These are phyloP conservation scores for Microthyrium microscopicum DNA, from an alignment of 2,329 filamentous ascomycete genomes.

Conservation along the genomic window DNA sequence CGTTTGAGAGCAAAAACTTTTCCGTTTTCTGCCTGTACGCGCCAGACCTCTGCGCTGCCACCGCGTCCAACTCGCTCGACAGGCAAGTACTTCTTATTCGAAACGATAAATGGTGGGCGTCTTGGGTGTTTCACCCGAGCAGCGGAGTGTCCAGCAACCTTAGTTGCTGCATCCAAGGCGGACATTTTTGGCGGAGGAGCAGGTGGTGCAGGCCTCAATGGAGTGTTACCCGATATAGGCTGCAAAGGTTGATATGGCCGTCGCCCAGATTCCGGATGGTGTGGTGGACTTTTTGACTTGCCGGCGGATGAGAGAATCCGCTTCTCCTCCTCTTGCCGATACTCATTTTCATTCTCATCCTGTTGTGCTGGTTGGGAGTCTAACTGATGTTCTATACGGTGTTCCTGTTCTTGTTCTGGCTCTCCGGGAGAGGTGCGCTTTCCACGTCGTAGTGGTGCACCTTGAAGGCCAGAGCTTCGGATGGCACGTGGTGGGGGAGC, in stretches of 20 bases:
- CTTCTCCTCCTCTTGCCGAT: constrained; percentile 5
- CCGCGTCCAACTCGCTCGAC: constrained; percentile 84
- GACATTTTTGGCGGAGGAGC: constrained; percentile 91
- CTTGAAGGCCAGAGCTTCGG: constrained; percentile 21
- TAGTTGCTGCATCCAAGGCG: constrained; percentile 78
- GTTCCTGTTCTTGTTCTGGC: constrained; percentile 4
- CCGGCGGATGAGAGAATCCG: constrained; percentile 3
- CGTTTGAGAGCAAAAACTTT: constrained; percentile 90
- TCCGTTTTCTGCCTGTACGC: constrained; percentile 92
- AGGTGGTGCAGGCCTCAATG: constrained; percentile 53
- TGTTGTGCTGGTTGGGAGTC: constrained; percentile 3
- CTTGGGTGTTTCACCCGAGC: constrained; percentile 54
- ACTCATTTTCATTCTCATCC: not conserved
- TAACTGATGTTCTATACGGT: constrained; percentile 11
- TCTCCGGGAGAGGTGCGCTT: constrained; percentile 20
- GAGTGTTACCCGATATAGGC: constrained; percentile 52
- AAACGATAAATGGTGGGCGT: constrained; percentile 75
- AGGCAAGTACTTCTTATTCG: constrained; percentile 72
- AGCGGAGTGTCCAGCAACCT: constrained; percentile 62
- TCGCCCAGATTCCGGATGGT: constrained; percentile 14
- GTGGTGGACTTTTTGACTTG: constrained; percentile 5
- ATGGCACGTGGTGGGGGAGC: constrained; percentile 24
- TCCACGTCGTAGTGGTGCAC: constrained; percentile 22
- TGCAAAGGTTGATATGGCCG: constrained; percentile 23
- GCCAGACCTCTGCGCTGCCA: constrained; percentile 86